A percentile compares a stretch with the other conserved stretches of the same genome.
These are phyloP conservation scores for Gaeumannomyces tritici DNA, from an alignment of 2,329 filamentous ascomycete genomes.

Conservation along the genomic window DNA sequence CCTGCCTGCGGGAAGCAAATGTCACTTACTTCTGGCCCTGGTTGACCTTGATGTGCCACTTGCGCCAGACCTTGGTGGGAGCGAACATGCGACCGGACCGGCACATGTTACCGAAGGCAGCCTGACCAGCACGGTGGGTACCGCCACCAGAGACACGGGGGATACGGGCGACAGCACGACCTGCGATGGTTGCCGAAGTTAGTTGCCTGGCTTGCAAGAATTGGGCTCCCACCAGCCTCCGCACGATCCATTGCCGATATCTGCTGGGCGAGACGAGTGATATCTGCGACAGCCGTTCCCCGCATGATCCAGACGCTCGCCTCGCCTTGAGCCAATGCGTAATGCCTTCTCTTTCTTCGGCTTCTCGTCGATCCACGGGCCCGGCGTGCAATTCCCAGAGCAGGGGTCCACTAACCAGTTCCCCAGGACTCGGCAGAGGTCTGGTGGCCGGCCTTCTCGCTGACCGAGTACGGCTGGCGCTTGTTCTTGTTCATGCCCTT, in stretches of 20 bases:
- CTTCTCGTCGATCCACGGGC: neutral
- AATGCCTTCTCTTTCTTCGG: neutral
- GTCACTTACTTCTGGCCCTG: constrained; percentile 84
- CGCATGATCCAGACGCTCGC: neutral
- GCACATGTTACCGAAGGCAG: constrained; percentile 99
- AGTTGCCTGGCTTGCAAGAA: neutral
- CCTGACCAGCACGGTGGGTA: constrained; percentile 99
- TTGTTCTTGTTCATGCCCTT: constrained; percentile 99
- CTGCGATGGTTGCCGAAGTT: constrained; percentile 33
- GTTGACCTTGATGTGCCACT: constrained; percentile 99
- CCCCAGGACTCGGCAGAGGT: constrained; percentile 99
- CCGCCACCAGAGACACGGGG: constrained; percentile 99
- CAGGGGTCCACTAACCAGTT: constrained; percentile 64
- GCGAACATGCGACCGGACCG: constrained; percentile 99
- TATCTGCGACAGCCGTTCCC: neutral
- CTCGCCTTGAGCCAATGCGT: neutral
- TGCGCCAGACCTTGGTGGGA: constrained; percentile 99
- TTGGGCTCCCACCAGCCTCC: neutral
- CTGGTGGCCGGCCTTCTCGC: constrained; percentile 99
- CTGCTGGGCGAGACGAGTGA: neutral
- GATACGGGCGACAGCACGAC: constrained; percentile 99
- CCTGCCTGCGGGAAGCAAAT: neutral
- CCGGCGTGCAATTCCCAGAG: neutral
- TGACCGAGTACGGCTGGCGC: constrained; percentile 98
- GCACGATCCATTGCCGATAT: neutral